These are phyloP conservation scores for Trichoderma citrinoviride DNA, from an alignment of 2,329 filamentous ascomycete species.

Conservation along the genomic window DNA sequence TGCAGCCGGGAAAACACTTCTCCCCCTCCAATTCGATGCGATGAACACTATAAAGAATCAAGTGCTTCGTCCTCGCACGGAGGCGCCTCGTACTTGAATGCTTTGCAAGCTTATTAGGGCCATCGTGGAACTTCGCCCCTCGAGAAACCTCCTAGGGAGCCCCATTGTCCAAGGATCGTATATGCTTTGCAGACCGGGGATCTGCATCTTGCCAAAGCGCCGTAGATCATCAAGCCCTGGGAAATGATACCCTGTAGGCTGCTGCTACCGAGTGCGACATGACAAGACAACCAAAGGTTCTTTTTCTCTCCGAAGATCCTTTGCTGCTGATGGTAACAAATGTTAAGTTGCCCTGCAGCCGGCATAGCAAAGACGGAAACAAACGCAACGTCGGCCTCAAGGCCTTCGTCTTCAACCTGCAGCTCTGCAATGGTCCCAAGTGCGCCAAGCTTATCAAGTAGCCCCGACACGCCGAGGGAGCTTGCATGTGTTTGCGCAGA, in stretches of 20 bases:
- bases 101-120: neutral
- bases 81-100: neutral
- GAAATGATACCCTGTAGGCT: slow-evolving; percentile 13
- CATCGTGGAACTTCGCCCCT: neutral
- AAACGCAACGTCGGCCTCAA: neutral
- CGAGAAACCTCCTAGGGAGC: neutral
- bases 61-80: neutral
- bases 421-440: neutral
- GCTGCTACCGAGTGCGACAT: slow-evolving; percentile 18
- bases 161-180: slow-evolving; percentile 11
- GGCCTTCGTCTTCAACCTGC: neutral
- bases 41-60: neutral
- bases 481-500: neutral
- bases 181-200: slow-evolving; percentile 23
- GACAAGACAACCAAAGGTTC: neutral
- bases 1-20: neutral
- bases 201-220: slow-evolving; percentile 21
- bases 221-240: slow-evolving; percentile 19
- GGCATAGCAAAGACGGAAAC: neutral
- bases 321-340: neutral
- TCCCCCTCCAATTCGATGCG: neutral
- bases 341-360: neutral
- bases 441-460: neutral
- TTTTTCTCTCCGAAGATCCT: neutral
- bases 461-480: slow-evolving; percentile 2